Base-by-base conservation (phyloP, 2,329 filamentous ascomycete genomes). In the Davidsoniella australis region DNA sequence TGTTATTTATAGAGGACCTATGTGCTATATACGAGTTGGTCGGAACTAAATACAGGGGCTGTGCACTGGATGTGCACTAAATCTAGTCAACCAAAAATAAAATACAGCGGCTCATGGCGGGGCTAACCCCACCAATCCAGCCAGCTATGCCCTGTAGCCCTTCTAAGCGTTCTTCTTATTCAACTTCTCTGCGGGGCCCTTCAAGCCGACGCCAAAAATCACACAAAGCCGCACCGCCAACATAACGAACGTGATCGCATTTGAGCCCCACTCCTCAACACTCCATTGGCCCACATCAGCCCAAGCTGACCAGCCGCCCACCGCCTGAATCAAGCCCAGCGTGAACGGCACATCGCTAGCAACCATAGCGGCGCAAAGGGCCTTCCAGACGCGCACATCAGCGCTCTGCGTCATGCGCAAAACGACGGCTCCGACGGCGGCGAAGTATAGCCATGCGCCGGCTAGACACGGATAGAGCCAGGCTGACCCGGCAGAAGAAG, bases 371-470 rank as follows among this genome's bases (percentile, higher is more conserved):
- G 23, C 36, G 41, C 52, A 54, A 14, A 54, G 17, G 18, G 38
- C 29, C 12, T 47, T 41, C 52, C 52, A 54, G 12, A 49, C 41
- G n/a, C 36, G 24, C 49, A 37, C 44, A 39, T 54, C 45, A 23
- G 49, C 44, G 29, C 29, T 33, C 14, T 18, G 38, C 2, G 17
- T 14, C 42, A 37, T 36, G 12, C 51, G 41, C 29, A 54, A 41
- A 17, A 48, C 43, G 2, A 47, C 14, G 10, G 41, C 49, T 23
- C 39, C 49, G n/a, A 52, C 12, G 12, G 49, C 48, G 23, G 47
- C 44, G 38, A 52, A 47, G 23, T 50, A 40, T 18, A 52, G 47
- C 50, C 53, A 54, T 14, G 50, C 45, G 24, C 29, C 53, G 12
- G 43, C 50, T 4, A 54, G 39, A 16, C 41, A 23, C 16, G 50